phyloP scores from a whole-genome alignment of 164 flowering plant genomes.

The Paratinospora sagittata region DNA sequence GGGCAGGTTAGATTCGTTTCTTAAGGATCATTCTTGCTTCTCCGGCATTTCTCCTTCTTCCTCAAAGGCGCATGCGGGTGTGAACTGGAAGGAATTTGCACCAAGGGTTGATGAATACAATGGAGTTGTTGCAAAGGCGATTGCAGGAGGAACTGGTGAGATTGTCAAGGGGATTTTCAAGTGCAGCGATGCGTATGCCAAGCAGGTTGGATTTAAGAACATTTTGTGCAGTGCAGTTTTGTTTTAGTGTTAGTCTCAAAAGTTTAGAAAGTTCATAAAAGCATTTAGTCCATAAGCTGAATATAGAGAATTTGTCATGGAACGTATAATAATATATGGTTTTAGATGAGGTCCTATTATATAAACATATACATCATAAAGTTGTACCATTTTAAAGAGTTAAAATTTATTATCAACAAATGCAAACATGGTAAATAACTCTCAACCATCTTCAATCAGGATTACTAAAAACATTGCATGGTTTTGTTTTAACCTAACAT shows the following conservation, averaged over 20 bases:
- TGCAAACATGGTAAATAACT: no score
- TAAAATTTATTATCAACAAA: no score
- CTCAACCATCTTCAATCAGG: no score
- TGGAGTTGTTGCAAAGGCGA: constrained; percentile 60
- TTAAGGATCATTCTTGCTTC: constrained; percentile 52
- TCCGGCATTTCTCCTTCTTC: constrained; percentile 25
- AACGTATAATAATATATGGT: no score
- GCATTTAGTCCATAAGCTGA: no score
- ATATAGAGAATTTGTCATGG: no score
- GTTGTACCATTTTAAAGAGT: no score
- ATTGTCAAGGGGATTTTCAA: constrained; percentile 78
- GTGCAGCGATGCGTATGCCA: constrained; percentile 66
- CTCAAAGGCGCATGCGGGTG: constrained; percentile 5
- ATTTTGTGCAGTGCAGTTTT: neutral
- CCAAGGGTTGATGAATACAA: constrained; percentile 71
- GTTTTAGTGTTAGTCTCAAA: neutral
- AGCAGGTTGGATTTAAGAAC: constrained; percentile 40
- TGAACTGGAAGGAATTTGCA: constrained; percentile 77
- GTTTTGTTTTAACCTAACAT: no score
- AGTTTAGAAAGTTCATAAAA: no score
- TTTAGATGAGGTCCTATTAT: no score
- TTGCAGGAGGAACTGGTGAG: constrained; percentile 83
- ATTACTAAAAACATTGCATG: no score
- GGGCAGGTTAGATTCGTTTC: constrained; percentile 50
- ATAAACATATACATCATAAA: no score